Evolutionary conservation across 2,329 filamentous ascomycete species (phyloP).

Genomic region (Lasiodiplodia gonubiensis): DNA sequence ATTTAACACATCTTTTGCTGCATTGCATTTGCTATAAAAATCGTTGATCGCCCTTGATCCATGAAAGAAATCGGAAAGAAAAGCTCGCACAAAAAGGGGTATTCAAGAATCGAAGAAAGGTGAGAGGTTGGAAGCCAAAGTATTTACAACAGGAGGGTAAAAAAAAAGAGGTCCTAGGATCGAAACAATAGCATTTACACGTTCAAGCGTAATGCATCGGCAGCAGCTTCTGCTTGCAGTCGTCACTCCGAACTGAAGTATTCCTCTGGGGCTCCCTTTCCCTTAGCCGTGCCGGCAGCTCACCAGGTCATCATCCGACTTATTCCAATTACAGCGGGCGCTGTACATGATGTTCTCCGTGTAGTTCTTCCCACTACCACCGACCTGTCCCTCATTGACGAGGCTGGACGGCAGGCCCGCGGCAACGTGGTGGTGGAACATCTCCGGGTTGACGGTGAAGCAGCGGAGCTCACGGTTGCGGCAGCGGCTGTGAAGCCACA

Average conservation of each 20-base stretch:
- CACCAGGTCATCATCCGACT: conserved; percentile 10
- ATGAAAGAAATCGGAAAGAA: background rate
- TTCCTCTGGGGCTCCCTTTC: no score
- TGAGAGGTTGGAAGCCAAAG: background rate
- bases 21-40: no score
- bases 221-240: background rate
- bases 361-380: background rate
- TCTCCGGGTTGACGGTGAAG: conserved; percentile 30
- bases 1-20: no score
- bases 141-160: background rate
- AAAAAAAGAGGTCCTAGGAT: background rate
- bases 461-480: conserved; percentile 27
- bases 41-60: background rate
- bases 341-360: conserved; percentile 31
- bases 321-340: conserved; percentile 30
- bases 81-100: background rate
- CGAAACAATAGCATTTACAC: background rate
- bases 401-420: conserved; percentile 28
- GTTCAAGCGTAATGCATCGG: conserved; percentile 2
- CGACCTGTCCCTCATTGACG: conserved; percentile 25
- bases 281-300: conserved; percentile 7
- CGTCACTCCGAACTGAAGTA: background rate
- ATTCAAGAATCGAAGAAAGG: conserved; percentile 9
- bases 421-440: conserved; percentile 31
- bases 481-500: conserved; percentile 31